Percentiles rank a stretch among this genome's conserved stretches.
Evolutionary conservation across 1,284 basidiomycete genomes (phyloP).

Genomic region (Papiliotrema fonsecae): DNA sequence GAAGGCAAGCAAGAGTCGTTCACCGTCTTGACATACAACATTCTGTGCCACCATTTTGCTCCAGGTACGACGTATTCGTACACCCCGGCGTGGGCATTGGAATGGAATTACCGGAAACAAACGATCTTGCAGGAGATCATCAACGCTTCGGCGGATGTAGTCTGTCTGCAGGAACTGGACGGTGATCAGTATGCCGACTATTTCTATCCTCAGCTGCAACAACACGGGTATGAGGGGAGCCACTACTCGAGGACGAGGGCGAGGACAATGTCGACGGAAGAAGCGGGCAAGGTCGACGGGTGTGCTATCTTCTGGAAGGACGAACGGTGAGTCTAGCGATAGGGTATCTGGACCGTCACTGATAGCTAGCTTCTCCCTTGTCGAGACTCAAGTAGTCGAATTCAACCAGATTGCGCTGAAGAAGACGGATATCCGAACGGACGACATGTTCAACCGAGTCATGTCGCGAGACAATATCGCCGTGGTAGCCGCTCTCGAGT

Average conservation of each 20-base stretch:
- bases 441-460: conserved; percentile 99
- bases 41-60: conserved; percentile 87
- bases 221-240: conserved; percentile 83
- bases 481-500: conserved; percentile 81
- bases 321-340: conserved; percentile 61
- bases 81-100: conserved; percentile 91
- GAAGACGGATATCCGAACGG: conserved; percentile 91
- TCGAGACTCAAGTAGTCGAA: conserved; percentile 92
- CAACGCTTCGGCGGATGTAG: conserved; percentile 78
- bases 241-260: conserved; percentile 93
- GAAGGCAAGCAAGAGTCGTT: conserved; percentile 58
- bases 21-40: conserved; percentile 86
- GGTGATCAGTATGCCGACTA: conserved; percentile 90
- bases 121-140: conserved; percentile 83
- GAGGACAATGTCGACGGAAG: conserved; percentile 85
- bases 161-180: conserved; percentile 90
- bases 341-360: conserved; percentile 5
- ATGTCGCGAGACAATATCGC: conserved; percentile 95
- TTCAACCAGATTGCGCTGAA: conserved; percentile 92
- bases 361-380: conserved; percentile 71
- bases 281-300: conserved; percentile 86
- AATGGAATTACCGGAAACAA: conserved; percentile 92
- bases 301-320: conserved; percentile 96
- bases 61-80: conserved; percentile 91
- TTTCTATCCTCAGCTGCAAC: conserved; percentile 72